phyloP scores from a whole-genome alignment of 2,329 filamentous ascomycete genomes.

The Lachnellula subtilissima region DNA sequence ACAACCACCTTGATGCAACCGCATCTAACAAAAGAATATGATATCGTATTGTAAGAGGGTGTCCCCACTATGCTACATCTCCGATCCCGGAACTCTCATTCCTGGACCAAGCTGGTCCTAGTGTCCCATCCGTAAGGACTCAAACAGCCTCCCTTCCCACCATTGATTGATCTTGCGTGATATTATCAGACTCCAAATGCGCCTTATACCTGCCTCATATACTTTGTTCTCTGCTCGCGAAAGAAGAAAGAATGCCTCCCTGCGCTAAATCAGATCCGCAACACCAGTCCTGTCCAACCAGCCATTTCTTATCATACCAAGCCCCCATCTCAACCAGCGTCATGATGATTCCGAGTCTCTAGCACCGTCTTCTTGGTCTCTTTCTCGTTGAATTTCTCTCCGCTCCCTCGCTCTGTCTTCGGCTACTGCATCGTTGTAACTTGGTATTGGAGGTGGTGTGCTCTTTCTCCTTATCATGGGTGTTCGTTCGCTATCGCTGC shows the following conservation, averaged over 20 bases:
- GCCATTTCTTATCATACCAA: neutral
- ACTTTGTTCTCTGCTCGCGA: neutral
- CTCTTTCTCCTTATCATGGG: slow-evolving; percentile 41
- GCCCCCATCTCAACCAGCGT: neutral
- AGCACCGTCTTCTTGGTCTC: neutral
- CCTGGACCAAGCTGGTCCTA: neutral
- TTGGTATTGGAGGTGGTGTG: slow-evolving; percentile 32
- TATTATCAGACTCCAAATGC: neutral
- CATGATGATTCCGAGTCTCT: neutral
- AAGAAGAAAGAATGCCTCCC: neutral
- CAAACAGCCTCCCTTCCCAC: neutral
- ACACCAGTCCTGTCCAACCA: neutral
- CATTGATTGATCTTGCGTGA: neutral
- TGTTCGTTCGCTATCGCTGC: slow-evolving; percentile 48
- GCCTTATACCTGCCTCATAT: neutral
- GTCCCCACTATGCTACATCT: slow-evolving; percentile 9
- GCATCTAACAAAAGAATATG: slow-evolving; percentile 12
- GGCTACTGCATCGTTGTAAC: slow-evolving; percentile 32
- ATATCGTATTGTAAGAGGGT: slow-evolving; percentile 11
- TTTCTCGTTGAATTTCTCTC: slow-evolving; percentile 13
- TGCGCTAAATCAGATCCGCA: neutral
- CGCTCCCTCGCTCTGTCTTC: slow-evolving; percentile 25
- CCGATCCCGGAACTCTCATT: neutral
- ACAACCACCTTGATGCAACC: slow-evolving; percentile 1
- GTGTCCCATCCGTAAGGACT: neutral